A percentile compares a stretch with the other conserved stretches of the same genome.
Conservation (phyloP, 1,284 basidiomycete genomes). For the Rhodotorula sp. region DNA sequence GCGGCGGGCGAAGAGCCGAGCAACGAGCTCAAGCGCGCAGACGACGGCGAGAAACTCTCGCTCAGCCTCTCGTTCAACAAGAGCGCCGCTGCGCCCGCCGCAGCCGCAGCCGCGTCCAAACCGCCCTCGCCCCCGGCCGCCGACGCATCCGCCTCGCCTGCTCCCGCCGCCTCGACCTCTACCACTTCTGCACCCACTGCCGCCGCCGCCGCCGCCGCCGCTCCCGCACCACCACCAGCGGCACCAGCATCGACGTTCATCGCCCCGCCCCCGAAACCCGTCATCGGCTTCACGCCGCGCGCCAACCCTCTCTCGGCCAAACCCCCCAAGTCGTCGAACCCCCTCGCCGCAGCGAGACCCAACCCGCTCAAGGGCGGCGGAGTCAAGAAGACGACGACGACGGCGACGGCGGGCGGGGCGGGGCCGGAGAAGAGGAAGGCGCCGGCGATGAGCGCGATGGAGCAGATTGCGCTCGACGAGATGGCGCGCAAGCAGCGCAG, state of each 20-base stretch:
- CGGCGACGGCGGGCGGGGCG: conserved; percentile 51
- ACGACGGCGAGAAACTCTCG: conserved; percentile 48
- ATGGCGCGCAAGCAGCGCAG: conserved; percentile 67
- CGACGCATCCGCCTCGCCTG: conserved; percentile 16
- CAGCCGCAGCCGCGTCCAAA: conserved; percentile 44
- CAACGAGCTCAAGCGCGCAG: conserved; percentile 53
- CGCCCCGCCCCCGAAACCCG: conserved; percentile 59
- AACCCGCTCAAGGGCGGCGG: conserved; percentile 52
- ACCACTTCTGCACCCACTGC: conserved; percentile 18
- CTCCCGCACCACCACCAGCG: conserved; percentile 9
- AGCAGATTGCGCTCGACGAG: conserved; percentile 80
- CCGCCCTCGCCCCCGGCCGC: conserved; percentile 40
- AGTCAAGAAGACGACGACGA: conserved; percentile 56
- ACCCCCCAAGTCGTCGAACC: not conserved
- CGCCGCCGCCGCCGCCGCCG: conserved; percentile 20
- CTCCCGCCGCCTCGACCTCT: conserved; percentile 42
- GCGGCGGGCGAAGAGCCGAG: conserved; percentile 49
- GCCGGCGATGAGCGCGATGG: conserved; percentile 69
- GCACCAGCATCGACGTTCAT: conserved; percentile 50
- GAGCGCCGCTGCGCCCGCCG: conserved; percentile 47
- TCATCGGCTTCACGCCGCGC: conserved; percentile 64
- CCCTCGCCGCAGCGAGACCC: not conserved
- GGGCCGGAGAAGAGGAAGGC: conserved; percentile 53
- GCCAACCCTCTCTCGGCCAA: conserved; percentile 56
- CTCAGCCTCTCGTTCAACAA: conserved; percentile 49